phyloP scores from a whole-genome alignment of 2,329 filamentous ascomycete genomes.

The Fusarium sp. region DNA sequence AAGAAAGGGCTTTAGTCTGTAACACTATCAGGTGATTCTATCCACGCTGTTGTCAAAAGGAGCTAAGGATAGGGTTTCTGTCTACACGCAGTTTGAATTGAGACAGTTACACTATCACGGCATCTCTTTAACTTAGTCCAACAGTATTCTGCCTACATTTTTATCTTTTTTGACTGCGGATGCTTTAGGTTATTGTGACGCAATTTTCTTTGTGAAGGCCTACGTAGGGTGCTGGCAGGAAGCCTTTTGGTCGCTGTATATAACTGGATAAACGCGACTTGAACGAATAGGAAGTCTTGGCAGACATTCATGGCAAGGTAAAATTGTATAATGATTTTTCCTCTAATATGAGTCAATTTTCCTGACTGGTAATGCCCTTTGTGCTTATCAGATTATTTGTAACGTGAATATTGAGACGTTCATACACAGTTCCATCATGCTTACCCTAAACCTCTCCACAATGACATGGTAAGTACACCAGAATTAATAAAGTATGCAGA shows the following conservation, averaged over 20 bases:
- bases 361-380: neutral
- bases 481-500: neutral
- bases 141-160: neutral
- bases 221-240: neutral
- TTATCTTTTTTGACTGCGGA: neutral
- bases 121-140: neutral
- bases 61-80: neutral
- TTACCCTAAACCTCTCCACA: neutral
- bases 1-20: neutral
- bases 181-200: neutral
- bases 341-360: neutral
- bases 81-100: neutral
- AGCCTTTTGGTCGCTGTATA: too few species aligned
- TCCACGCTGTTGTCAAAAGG: neutral
- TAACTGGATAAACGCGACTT: too few species aligned
- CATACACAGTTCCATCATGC: neutral
- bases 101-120: accelerated
- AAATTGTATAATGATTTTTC: accelerated
- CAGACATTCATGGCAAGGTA: neutral
- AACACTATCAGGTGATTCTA: neutral
- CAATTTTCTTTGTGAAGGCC: neutral
- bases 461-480: neutral
- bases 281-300: accelerated
- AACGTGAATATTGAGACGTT: neutral
- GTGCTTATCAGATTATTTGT: neutral